A percentile compares a stretch with the other conserved stretches of the same genome.
Evolutionary conservation across 495 filamentous ascomycete genomes (phyloP).

Genomic region (Penicillium psychrofluorescens): DNA sequence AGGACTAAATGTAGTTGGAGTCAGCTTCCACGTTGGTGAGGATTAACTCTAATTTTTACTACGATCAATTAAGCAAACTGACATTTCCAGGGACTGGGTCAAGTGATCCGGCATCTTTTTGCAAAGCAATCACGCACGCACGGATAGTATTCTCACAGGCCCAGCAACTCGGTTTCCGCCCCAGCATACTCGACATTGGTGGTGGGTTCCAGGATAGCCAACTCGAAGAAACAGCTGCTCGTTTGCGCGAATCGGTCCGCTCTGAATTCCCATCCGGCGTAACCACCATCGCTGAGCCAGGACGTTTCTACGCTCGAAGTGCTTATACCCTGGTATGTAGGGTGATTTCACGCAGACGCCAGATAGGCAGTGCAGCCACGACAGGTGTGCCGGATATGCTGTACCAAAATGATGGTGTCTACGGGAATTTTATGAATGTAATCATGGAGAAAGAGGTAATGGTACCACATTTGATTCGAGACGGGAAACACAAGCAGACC

Average conservation of each 20-base stretch:
- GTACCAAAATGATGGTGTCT: conserved; percentile 29
- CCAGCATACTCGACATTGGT: conserved; percentile 21
- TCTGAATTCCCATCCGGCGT: conserved; percentile 8
- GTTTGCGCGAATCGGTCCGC: conserved; percentile 3
- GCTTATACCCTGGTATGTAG: conserved; percentile 22
- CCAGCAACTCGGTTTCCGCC: conserved; percentile 3
- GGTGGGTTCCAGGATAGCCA: conserved; percentile 22
- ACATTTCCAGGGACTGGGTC: conserved; percentile 15
- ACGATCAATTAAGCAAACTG: too few relatives aligned
- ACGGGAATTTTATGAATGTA: conserved; percentile 25
- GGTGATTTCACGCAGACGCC: conserved; percentile 20
- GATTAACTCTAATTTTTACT: too few relatives aligned
- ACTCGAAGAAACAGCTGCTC: conserved; percentile 14
- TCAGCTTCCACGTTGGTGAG: conserved; percentile 31
- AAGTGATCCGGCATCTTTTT: conserved; percentile 12
- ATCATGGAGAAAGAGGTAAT: conserved; percentile 17
- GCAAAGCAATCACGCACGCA: conserved; percentile 18
- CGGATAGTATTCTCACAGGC: conserved; percentile 15
- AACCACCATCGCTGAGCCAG: conserved; percentile 25
- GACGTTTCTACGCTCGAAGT: conserved; percentile 19
- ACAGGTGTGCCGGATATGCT: conserved; percentile 20
- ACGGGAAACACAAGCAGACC: too few relatives aligned
- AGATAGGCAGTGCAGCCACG: conserved; percentile 5
- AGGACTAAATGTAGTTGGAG: conserved; percentile 19
- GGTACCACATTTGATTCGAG: conserved; percentile 3